Evolutionary conservation across 768 basidiomycete genomes (phyloP), one percentile per base, ranked within the genome.

Genomic region (Tricholoma matsutake): DNA sequence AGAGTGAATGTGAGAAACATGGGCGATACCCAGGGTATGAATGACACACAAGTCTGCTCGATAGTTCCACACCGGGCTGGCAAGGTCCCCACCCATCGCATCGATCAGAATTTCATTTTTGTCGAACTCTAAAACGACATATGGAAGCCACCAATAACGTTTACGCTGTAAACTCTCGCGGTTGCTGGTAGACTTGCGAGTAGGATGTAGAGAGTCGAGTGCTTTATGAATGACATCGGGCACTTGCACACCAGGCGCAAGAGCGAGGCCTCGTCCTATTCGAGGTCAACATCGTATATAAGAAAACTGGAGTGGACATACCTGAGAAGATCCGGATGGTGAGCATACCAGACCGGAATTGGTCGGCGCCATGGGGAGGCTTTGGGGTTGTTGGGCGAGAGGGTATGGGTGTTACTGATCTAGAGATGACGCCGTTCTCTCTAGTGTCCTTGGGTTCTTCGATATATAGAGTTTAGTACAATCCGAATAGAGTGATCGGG

Each of bases 41-140:
- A 53, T 56, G 37, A 84, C 92, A 70, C 73, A 97, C 94, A 98
- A 99, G 63, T 94, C 87, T 31, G 97, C 92, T 39, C 91, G 86
- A 70, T 96, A 98, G 77, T 96, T 94, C 96, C 97, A 99, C 54
- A 92, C 83, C 3, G 97, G 97, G 66, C 82, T 87, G 11, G 84
- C 69, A 54, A 98, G 83, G 73, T 98, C 94, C n/a, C 96, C 97
- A 8, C 92, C 95, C 69, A 98, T 83, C 10, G 96, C 95, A 78
- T 98, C 96, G 59, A 98, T 89, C 65, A 99, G 78, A 67, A 98
- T 88, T 74, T 98, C 96, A 75, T 98, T 98, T 82, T 94, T 94
- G 78, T 94, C 92, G 79, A 96, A 96, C 76, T 98, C 96, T 66
- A 99, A 87, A 43, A 98, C 97, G 71, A 98, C 91, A 67, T 91